Percentiles rank a stretch among this genome's conserved stretches.
These are phyloP conservation scores for Fagopyrum esculentum DNA, from an alignment of 148 eudicot genomes.

Conservation along the genomic window DNA sequence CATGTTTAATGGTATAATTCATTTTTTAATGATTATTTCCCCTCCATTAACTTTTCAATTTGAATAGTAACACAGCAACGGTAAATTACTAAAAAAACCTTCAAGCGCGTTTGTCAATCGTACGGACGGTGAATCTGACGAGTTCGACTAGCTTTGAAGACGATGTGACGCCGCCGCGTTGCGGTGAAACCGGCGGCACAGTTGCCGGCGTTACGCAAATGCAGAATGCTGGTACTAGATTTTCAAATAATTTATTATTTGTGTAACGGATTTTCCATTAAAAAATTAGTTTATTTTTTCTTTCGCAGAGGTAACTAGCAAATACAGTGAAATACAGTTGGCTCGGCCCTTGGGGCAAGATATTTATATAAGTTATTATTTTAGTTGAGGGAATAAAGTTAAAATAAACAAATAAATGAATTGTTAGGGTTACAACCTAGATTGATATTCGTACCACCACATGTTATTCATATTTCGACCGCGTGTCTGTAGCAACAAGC, in stretches of 20 bases:
- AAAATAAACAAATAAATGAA: neutral
- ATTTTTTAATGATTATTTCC: neutral
- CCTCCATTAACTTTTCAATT: neutral
- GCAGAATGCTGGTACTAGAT: neutral
- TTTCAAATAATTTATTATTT: neutral
- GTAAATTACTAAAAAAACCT: neutral
- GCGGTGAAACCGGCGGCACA: neutral
- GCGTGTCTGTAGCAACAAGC: too few species aligned
- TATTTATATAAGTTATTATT: neutral
- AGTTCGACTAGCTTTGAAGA: neutral
- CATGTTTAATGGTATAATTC: neutral
- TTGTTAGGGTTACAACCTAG: too few species aligned
- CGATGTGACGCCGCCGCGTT: constrained; percentile 2
- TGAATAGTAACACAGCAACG: neutral
- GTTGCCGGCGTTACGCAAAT: neutral
- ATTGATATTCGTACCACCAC: too few species aligned
- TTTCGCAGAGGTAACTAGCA: neutral
- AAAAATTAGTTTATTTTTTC: neutral
- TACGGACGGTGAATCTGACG: neutral
- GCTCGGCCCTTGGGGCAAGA: constrained; percentile 10
- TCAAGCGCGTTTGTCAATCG: neutral
- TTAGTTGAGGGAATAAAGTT: neutral
- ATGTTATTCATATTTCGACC: too few species aligned
- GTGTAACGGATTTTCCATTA: neutral
- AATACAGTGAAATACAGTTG: constrained; percentile 7